Conservation (phyloP, 1,284 basidiomycete species). For the Phlebopus sp. region DNA sequence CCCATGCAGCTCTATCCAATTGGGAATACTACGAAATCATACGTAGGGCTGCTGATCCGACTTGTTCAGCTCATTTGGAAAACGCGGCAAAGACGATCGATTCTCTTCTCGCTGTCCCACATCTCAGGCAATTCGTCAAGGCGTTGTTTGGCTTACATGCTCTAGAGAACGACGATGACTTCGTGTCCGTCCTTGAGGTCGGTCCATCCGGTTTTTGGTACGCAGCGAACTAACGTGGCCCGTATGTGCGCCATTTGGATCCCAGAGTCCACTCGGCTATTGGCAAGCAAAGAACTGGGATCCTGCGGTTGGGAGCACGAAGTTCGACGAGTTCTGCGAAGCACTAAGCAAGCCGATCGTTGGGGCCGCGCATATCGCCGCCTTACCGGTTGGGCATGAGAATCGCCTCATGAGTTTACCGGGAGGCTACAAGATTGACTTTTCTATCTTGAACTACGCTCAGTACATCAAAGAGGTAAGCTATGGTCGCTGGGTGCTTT, state of each 20-base stretch:
- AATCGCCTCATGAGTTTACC: constrained; percentile 43
- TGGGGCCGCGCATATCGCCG: constrained; percentile 23
- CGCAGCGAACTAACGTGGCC: neutral
- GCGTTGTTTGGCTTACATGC: constrained; percentile 68
- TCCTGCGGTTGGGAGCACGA: constrained; percentile 56
- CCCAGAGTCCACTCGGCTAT: constrained; percentile 41
- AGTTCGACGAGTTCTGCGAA: constrained; percentile 73
- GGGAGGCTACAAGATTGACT: constrained; percentile 47
- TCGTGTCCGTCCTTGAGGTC: constrained; percentile 67
- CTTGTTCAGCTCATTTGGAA: constrained; percentile 71
- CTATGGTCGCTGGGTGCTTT: neutral
- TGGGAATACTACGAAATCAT: constrained; percentile 92
- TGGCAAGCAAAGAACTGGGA: constrained; percentile 81
- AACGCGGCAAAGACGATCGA: constrained; percentile 66
- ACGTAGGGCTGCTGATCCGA: constrained; percentile 67
- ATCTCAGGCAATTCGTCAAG: constrained; percentile 54
- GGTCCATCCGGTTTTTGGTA: constrained; percentile 10
- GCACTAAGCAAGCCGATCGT: constrained; percentile 50
- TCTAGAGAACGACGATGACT: constrained; percentile 75
- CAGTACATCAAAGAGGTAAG: constrained; percentile 68
- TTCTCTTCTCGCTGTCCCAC: constrained; percentile 46
- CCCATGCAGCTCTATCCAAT: constrained; percentile 68
- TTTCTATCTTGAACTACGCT: constrained; percentile 73
- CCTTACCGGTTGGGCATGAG: constrained; percentile 42
- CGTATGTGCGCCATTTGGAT: neutral